Evolutionary conservation across 805 yeast genomes (phyloP).

Genomic region (Kodamaea hsintzibuensis): DNA sequence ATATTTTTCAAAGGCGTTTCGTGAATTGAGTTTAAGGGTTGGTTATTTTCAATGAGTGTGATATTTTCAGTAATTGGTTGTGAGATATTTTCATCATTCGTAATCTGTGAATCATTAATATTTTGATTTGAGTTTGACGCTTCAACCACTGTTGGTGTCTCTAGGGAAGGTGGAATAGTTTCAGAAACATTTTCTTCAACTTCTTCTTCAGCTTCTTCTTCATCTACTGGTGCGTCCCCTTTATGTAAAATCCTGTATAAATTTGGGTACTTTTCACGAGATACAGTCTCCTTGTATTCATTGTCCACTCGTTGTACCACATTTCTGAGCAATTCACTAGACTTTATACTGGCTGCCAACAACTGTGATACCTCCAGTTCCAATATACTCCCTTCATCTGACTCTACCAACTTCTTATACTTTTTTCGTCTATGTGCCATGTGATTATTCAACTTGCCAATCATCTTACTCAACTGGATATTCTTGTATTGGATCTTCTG

Average conservation of each 20-base stretch:
- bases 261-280: slow-evolving; percentile 15
- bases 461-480: slow-evolving; percentile 34
- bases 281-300: neutral
- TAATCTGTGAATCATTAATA: neutral
- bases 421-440: slow-evolving; percentile 2
- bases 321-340: slow-evolving; percentile 16
- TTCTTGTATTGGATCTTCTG: slow-evolving; percentile 43
- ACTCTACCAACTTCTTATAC: slow-evolving; percentile 8
- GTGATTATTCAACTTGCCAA: slow-evolving; percentile 20
- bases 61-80: neutral
- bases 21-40: neutral
- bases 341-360: slow-evolving; percentile 9
- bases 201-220: neutral
- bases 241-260: slow-evolving; percentile 11
- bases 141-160: neutral
- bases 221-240: neutral
- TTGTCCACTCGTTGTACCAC: slow-evolving; percentile 8
- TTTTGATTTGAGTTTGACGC: neutral
- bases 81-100: neutral
- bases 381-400: neutral
- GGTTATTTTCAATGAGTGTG: neutral
- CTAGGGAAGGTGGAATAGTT: neutral
- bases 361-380: slow-evolving; percentile 11
- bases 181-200: neutral
- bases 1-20: neutral